These are phyloP conservation scores for Nitzschia sp. DNA, from an alignment of 108 stramenopile genomes.

Conservation along the genomic window DNA sequence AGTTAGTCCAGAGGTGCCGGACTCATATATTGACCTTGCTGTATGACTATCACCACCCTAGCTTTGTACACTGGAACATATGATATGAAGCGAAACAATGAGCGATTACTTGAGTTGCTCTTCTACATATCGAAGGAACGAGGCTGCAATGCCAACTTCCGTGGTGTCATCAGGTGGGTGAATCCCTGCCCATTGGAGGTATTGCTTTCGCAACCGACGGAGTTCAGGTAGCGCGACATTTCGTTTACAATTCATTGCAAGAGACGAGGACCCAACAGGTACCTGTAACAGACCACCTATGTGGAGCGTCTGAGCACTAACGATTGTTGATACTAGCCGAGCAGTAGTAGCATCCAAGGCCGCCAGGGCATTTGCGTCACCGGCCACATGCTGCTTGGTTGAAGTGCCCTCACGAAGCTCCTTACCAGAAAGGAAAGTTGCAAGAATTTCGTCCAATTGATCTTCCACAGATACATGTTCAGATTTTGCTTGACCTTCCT, in stretches of 20 bases:
- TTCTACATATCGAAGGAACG: conserved; percentile 58
- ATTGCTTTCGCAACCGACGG: conserved; percentile 52
- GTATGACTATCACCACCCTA: neutral
- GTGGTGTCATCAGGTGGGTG: conserved; percentile 58
- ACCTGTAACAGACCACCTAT: conserved; percentile 17
- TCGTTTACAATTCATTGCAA: conserved; percentile 21
- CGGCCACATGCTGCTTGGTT: conserved; percentile 48
- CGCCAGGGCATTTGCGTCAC: conserved; percentile 39
- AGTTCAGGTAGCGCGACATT: conserved; percentile 46
- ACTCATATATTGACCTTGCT: too few species aligned
- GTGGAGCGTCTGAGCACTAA: conserved; percentile 43
- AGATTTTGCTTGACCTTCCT: neutral
- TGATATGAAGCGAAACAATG: neutral
- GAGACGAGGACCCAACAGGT: conserved; percentile 11
- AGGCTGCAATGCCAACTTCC: conserved; percentile 49
- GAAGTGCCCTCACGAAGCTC: conserved; percentile 70
- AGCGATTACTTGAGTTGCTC: conserved; percentile 31
- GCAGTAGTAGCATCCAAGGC: conserved; percentile 56
- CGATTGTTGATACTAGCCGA: conserved; percentile 47
- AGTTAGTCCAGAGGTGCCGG: too few species aligned
- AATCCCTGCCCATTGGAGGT: conserved; percentile 56
- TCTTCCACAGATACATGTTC: conserved; percentile 49
- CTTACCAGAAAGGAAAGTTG: conserved; percentile 49
- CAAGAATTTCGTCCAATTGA: conserved; percentile 66
- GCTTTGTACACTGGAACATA: neutral